Evolutionary conservation across 805 yeast genomes (phyloP).

Genomic region (Ogataea chonburiensis): DNA sequence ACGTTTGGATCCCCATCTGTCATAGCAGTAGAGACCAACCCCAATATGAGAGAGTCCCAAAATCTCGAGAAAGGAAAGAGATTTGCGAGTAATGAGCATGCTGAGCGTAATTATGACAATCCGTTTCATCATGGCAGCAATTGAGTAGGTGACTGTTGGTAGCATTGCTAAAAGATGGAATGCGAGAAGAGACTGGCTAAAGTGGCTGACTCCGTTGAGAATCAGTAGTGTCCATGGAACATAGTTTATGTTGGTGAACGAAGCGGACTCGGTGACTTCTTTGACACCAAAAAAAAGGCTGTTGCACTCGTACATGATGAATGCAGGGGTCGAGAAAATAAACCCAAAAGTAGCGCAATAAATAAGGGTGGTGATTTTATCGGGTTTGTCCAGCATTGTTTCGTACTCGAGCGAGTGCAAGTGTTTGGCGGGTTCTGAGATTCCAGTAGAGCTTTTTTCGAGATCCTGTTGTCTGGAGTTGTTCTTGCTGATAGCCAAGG

Average conservation of each 20-base stretch:
- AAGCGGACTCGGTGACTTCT: constrained; percentile 7
- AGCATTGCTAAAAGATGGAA: constrained; percentile 78
- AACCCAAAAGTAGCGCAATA: constrained; percentile 79
- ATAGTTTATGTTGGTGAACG: constrained; percentile 26
- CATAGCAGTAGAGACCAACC: constrained; percentile 60
- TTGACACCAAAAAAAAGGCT: constrained; percentile 23
- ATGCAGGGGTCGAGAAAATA: constrained; percentile 68
- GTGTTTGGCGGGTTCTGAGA: constrained; percentile 1
- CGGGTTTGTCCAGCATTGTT: constrained; percentile 49
- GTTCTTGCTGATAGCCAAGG: constrained; percentile 15
- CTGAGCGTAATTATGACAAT: constrained; percentile 81
- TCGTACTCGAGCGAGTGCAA: constrained; percentile 7
- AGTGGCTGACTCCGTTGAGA: constrained; percentile 74
- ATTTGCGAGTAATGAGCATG: constrained; percentile 58
- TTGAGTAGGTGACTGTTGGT: constrained; percentile 81
- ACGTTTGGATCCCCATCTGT: constrained; percentile 48
- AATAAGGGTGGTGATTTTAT: constrained; percentile 75
- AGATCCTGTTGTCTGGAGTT: constrained; percentile 5
- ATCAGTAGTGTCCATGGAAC: constrained; percentile 50
- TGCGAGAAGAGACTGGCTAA: constrained; percentile 75
- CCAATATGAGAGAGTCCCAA: constrained; percentile 52
- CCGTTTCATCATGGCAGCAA: constrained; percentile 85
- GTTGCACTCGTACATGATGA: constrained; percentile 60
- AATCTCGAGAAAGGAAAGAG: constrained; percentile 45
- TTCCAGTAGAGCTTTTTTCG: constrained; percentile 9